Percentiles rank a stretch among this genome's conserved stretches.
phyloP scores from a whole-genome alignment of 2,329 filamentous ascomycete genomes.

The Claviceps pusilla region DNA sequence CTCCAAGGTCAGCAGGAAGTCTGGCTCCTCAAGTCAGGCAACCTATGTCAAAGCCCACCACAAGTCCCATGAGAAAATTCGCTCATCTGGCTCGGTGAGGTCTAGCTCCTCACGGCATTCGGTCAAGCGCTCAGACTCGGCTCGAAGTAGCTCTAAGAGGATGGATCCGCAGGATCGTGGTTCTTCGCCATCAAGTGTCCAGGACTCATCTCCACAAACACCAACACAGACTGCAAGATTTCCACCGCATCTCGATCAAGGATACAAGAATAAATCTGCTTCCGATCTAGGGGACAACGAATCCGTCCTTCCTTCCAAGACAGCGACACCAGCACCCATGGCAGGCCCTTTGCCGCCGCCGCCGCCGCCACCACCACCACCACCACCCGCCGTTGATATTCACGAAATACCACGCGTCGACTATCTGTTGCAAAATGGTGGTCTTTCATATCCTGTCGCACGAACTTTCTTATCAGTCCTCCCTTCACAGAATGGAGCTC shows the following conservation, averaged over 20 bases:
- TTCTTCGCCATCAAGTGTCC: conserved; percentile 31
- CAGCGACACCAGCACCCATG: conserved; percentile 23
- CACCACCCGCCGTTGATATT: conserved; percentile 57
- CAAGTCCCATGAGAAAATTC: conserved; percentile 22
- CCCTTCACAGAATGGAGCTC: conserved; percentile 40
- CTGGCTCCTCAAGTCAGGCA: conserved; percentile 43
- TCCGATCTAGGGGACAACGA: conserved; percentile 21
- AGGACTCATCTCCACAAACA: conserved; percentile 45
- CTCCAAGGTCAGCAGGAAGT: conserved; percentile 39
- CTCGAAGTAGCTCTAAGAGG: conserved; percentile 15
- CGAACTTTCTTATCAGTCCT: conserved; percentile 56
- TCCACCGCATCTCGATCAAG: conserved; percentile 27
- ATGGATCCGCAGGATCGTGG: conserved; percentile 28
- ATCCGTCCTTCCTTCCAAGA: conserved; percentile 19
- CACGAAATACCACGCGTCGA: conserved; percentile 71
- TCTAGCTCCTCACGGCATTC: conserved; percentile 21
- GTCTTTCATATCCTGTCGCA: conserved; percentile 55
- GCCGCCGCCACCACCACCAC: conserved; percentile 36
- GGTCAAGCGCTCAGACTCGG: conserved; percentile 24
- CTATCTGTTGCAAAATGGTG: conserved; percentile 81
- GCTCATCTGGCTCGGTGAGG: conserved; percentile 19
- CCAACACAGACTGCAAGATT: conserved; percentile 41
- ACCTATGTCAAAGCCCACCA: conserved; percentile 30
- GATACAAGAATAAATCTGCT: conserved; percentile 22
- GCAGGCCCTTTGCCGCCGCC: conserved; percentile 21